These are phyloP conservation scores for Helotiales sp. DNA, from an alignment of 2,329 filamentous ascomycete species.

Conservation along the genomic window DNA sequence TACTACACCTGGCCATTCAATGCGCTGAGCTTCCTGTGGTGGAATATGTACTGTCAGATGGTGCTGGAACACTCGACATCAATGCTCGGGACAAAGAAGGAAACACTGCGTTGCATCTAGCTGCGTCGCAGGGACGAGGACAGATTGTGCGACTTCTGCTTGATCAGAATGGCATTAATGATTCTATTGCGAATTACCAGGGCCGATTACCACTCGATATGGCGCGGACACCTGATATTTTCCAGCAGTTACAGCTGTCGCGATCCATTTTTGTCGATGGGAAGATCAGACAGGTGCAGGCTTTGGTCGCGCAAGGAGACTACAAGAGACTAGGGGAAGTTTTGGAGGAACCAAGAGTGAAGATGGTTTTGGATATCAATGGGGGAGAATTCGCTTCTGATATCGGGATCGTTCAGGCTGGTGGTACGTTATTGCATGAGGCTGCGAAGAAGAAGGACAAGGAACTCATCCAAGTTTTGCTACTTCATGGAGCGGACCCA, in stretches of 20 bases:
- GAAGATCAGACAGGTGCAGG: conserved; percentile 84
- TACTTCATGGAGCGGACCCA: conserved; percentile 94
- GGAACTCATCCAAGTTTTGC: conserved; percentile 83
- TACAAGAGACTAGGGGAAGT: conserved; percentile 80
- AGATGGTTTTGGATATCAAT: conserved; percentile 90
- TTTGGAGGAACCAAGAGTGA: conserved; percentile 82
- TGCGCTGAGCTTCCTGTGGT: conserved; percentile 92
- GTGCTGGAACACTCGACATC: conserved; percentile 71
- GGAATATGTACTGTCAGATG: conserved; percentile 88
- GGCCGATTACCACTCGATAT: conserved; percentile 87
- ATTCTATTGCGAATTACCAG: conserved; percentile 82
- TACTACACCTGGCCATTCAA: conserved; percentile 92
- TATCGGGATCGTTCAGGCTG: conserved; percentile 73
- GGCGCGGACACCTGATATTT: conserved; percentile 90
- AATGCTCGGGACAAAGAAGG: conserved; percentile 92
- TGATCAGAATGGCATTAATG: conserved; percentile 83
- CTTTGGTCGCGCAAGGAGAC: conserved; percentile 72
- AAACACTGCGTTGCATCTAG: conserved; percentile 90
- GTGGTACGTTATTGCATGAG: conserved; percentile 93
- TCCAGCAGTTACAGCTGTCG: conserved; percentile 90
- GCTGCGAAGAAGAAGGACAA: conserved; percentile 87
- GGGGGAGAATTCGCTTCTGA: conserved; percentile 87
- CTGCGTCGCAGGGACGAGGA: conserved; percentile 79
- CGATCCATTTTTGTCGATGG: conserved; percentile 87
- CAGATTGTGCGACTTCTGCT: conserved; percentile 83